Base-by-base conservation (phyloP, 306 rosid species). In the Quercus rubra region DNA sequence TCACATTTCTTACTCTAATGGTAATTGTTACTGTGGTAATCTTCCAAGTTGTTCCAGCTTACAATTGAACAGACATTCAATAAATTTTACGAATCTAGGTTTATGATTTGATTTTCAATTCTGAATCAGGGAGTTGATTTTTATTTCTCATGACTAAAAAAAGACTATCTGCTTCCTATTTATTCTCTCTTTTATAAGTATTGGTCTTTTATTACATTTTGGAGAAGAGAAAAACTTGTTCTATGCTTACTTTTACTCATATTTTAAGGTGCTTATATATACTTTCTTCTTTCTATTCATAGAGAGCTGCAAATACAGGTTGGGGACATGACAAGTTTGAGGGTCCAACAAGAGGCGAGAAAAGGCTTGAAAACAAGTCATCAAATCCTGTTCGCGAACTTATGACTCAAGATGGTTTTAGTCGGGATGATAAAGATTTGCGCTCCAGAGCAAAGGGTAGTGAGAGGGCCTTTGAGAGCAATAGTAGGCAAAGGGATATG, bases 291-390 rank as follows among this genome's bases (percentile, higher is more conserved):
- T 77, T 77, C 75, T 71, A 61, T 85, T 25, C 67, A 43, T 82
- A 95, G 98, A 90, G 98, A 91, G 97, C 96, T 91, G 94, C 98
- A 64, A 91, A 95, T 84, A 93, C 98, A 2, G 99, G 97, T 25
- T 95, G 97, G 98, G 94, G 89, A 41, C 87, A 83, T 79, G 94
- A 88, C 82, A 90, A 83, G 73, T 96, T 87, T 87, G 92, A 88
- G 3, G 89, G 86, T 77, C 85, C 83, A 55, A 88, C 73, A 70
- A 84, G 80, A 68, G 77, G 55, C 5, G 91, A 85, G 46, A 88
- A 81, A 76, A 82, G 77, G 82, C 58, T 71, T 63, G 84, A 71
- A 28, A 73, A 58, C 72, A 74, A 33, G 28, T 87, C 68, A 12
- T 55, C 80, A 57, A 81, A 69, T 77, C 88, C 63, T 64, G 74